These are phyloP conservation scores for Corymbia maculata DNA, from an alignment of 345 rosid species.

Conservation along the genomic window DNA sequence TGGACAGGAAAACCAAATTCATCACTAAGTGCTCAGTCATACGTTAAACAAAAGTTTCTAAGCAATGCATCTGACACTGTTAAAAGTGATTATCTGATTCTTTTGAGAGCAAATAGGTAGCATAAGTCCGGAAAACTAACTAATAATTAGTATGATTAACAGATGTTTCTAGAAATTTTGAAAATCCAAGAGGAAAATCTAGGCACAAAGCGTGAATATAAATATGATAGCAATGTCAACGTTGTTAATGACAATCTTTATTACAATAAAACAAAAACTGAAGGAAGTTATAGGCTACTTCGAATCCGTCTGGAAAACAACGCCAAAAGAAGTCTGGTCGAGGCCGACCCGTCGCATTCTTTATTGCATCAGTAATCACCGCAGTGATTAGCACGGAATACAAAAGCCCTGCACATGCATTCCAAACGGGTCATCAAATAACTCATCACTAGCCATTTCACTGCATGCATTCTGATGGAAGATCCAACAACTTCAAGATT, in stretches of 20 bases:
- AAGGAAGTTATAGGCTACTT: slow-evolving; percentile 9
- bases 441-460: background rate
- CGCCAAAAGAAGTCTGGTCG: slow-evolving; percentile 98
- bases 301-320: slow-evolving; percentile 84
- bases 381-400: slow-evolving; percentile 67
- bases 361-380: slow-evolving; percentile 72
- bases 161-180: background rate
- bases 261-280: background rate
- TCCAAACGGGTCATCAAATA: background rate
- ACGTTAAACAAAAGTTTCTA: background rate
- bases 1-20: background rate
- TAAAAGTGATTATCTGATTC: background rate
- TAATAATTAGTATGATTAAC: too few relatives aligned
- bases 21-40: background rate
- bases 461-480: background rate
- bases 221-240: background rate
- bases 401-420: slow-evolving; percentile 28
- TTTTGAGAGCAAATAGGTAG: background rate
- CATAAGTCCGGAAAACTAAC: too few relatives aligned
- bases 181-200: background rate
- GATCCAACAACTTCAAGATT: background rate
- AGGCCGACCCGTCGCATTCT: slow-evolving; percentile 69
- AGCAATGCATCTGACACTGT: background rate
- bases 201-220: background rate
- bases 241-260: background rate